Conservation (phyloP, 176 grass and related monocot genomes). For the Hsuehochloa calcarea region DNA sequence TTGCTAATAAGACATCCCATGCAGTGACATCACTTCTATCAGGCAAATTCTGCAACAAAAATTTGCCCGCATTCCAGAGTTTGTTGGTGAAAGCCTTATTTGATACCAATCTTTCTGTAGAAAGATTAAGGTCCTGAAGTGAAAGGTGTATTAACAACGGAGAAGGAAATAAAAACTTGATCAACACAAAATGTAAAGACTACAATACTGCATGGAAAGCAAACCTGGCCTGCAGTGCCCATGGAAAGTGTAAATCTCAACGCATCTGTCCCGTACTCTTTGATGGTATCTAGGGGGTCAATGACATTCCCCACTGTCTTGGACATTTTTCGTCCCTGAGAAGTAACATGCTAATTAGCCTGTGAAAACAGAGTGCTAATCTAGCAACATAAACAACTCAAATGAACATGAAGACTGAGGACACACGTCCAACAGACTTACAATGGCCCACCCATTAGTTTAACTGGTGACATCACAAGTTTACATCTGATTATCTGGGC, state of each 20-base stretch:
- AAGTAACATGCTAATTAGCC: constrained; percentile 26
- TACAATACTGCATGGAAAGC: constrained; percentile 9
- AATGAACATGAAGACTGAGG: neutral
- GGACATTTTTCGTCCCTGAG: constrained; percentile 95
- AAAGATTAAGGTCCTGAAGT: constrained; percentile 95
- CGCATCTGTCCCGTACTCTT: constrained; percentile 95
- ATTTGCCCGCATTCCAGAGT: constrained; percentile 98
- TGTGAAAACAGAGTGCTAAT: constrained; percentile 16
- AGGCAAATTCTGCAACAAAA: constrained; percentile 94
- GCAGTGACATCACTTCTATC: constrained; percentile 69
- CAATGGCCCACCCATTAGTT: neutral
- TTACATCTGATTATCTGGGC: neutral
- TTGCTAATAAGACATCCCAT: constrained; percentile 79
- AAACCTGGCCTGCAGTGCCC: constrained; percentile 95
- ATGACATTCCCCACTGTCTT: constrained; percentile 97
- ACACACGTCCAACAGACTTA: constrained; percentile 9
- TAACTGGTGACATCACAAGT: constrained; percentile 1
- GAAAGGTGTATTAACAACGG: constrained; percentile 34
- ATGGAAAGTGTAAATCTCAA: constrained; percentile 94
- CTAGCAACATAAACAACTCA: constrained; percentile 3
- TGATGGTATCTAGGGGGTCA: constrained; percentile 94
- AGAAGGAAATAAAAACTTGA: constrained; percentile 27
- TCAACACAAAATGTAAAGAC: constrained; percentile 3
- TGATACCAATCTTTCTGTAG: constrained; percentile 84
- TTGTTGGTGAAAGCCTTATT: constrained; percentile 99